phyloP scores from a whole-genome alignment of 306 rosid genomes.

The Mimosa bimucronata region DNA sequence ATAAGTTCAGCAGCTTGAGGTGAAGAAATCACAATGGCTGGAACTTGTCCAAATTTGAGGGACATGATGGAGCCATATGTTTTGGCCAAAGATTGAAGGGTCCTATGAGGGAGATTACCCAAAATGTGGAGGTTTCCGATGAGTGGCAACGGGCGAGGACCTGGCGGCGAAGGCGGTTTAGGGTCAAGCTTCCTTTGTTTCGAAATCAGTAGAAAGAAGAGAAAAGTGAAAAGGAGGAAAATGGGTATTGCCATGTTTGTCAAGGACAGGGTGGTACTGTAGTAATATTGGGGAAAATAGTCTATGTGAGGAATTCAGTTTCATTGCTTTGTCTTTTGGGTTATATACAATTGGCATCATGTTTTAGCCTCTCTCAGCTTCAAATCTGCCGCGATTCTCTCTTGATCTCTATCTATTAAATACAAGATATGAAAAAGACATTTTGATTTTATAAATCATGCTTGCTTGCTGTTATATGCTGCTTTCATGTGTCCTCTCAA shows the following conservation, averaged over 20 bases:
- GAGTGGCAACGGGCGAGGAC: conserved; percentile 20
- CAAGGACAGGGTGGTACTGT: too few relatives aligned
- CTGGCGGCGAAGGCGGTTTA: conserved; percentile 31
- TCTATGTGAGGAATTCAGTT: too few relatives aligned
- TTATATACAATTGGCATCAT: too few relatives aligned
- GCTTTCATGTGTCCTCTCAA: too few relatives aligned
- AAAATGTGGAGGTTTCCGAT: conserved; percentile 33
- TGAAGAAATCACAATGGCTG: conserved; percentile 32
- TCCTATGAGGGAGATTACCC: conserved; percentile 25
- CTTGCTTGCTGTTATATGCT: too few relatives aligned
- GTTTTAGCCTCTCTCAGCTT: too few relatives aligned
- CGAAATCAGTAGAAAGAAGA: neutral
- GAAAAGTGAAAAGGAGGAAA: neutral
- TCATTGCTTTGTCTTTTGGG: too few relatives aligned
- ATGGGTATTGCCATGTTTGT: too few relatives aligned
- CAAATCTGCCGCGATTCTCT: too few relatives aligned
- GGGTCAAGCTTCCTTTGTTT: neutral
- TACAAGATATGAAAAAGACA: too few relatives aligned
- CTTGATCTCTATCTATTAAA: too few relatives aligned
- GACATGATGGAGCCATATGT: conserved; percentile 41
- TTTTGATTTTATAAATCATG: too few relatives aligned
- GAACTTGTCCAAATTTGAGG: conserved; percentile 23
- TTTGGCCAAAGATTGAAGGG: conserved; percentile 30
- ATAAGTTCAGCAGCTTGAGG: conserved; percentile 43
- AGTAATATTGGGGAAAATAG: neutral